phyloP scores from a whole-genome alignment of 1,284 basidiomycete genomes.

The Ceratobasidium sp. region DNA sequence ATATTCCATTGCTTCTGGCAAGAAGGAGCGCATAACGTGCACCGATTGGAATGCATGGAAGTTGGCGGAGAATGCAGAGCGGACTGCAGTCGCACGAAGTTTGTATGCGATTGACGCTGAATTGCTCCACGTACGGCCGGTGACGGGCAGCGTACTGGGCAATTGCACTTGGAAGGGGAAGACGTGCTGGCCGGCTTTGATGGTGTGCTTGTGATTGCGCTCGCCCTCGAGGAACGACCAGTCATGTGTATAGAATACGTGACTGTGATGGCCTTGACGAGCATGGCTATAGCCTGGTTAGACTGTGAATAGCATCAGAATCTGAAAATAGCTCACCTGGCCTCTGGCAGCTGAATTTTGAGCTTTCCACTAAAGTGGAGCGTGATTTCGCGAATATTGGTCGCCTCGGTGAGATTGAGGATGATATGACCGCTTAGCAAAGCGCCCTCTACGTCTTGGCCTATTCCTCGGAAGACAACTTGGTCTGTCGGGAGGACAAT shows the following conservation, averaged over 20 bases:
- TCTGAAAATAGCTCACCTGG: constrained; percentile 62
- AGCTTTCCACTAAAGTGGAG: constrained; percentile 85
- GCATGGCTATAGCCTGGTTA: constrained; percentile 42
- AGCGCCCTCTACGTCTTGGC: constrained; percentile 81
- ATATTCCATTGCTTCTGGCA: constrained; percentile 86
- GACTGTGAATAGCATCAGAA: constrained; percentile 4
- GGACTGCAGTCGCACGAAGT: constrained; percentile 79
- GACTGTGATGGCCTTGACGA: constrained; percentile 57
- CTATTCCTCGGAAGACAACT: constrained; percentile 63
- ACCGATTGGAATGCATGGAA: constrained; percentile 69
- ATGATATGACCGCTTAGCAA: constrained; percentile 77
- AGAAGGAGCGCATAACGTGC: constrained; percentile 73
- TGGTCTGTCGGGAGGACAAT: constrained; percentile 48
- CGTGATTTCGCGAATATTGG: constrained; percentile 84
- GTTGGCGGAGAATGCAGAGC: constrained; percentile 77
- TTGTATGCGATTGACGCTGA: constrained; percentile 78
- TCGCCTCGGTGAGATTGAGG: constrained; percentile 78
- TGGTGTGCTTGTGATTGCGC: constrained; percentile 78
- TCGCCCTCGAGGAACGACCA: constrained; percentile 88
- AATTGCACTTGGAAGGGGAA: constrained; percentile 89
- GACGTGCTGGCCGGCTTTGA: constrained; percentile 85
- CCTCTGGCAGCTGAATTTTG: constrained; percentile 63
- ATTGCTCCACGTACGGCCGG: constrained; percentile 61
- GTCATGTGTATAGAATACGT: constrained; percentile 78
- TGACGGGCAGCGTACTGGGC: constrained; percentile 82